A percentile compares a stretch with the other conserved stretches of the same genome.
Conservation (phyloP, 106 monocot species). For the Hemerocallis citrina region DNA sequence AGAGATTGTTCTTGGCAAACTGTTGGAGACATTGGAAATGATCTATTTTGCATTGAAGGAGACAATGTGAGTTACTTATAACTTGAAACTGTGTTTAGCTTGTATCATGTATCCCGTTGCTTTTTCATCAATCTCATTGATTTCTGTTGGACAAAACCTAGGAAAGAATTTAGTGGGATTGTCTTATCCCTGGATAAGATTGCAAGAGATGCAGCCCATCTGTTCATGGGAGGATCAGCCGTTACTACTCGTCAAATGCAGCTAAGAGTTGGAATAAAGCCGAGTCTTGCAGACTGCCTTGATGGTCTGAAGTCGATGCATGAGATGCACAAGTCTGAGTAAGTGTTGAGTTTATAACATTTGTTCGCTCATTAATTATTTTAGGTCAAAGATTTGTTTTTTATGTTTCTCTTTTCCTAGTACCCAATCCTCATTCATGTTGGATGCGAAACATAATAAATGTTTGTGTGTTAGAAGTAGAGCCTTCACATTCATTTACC, state of each 20-base stretch:
- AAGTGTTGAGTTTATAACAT: constrained; percentile 7
- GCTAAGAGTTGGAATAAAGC: constrained; percentile 39
- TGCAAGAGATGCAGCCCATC: constrained; percentile 40
- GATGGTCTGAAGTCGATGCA: constrained; percentile 35
- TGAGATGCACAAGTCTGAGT: constrained; percentile 53
- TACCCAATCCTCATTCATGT: not conserved
- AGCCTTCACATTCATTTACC: not conserved
- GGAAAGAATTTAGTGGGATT: constrained; percentile 49
- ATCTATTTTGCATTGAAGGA: constrained; percentile 42
- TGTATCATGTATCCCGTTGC: not conserved
- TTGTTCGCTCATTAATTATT: not conserved
- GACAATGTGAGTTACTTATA: constrained; percentile 42
- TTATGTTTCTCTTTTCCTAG: not conserved
- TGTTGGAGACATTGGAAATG: constrained; percentile 53
- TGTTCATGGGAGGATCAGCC: constrained; percentile 37
- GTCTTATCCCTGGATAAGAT: constrained; percentile 41
- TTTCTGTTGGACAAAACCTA: constrained; percentile 5
- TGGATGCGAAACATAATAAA: not conserved
- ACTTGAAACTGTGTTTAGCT: not conserved
- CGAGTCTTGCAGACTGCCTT: constrained; percentile 40
- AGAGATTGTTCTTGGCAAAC: constrained; percentile 58
- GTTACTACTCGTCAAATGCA: constrained; percentile 37
- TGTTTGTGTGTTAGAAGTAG: not conserved
- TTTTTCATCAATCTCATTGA: not conserved
- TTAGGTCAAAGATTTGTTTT: not conserved